phyloP scores from a whole-genome alignment of 2,329 filamentous ascomycete genomes.

The Colletotrichum salicis region DNA sequence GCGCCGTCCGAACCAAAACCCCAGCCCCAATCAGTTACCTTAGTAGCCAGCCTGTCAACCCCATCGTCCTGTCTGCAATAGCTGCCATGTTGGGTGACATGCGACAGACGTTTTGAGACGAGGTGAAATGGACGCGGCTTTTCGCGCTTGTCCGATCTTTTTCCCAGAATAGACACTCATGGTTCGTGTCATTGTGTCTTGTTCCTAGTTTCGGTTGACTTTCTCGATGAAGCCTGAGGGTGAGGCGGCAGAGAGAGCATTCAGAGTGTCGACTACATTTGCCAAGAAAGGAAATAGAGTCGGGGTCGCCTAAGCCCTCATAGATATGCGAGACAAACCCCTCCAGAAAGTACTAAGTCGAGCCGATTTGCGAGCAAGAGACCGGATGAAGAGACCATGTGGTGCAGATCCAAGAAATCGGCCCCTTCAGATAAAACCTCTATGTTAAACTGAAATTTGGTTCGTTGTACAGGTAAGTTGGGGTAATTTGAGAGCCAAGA shows the following conservation, averaged over 20 bases:
- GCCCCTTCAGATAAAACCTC: constrained; percentile 17
- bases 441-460: background rate
- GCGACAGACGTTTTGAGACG: background rate
- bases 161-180: background rate
- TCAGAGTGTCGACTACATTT: background rate
- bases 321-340: background rate
- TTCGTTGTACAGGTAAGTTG: background rate
- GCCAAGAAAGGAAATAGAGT: background rate
- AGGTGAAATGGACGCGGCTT: background rate
- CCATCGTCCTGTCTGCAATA: background rate
- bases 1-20: background rate
- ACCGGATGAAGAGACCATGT: background rate
- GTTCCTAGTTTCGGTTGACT: background rate
- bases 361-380: constrained; percentile 1
- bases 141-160: background rate
- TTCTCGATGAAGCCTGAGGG: background rate
- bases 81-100: background rate
- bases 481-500: constrained; percentile 14
- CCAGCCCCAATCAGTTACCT: background rate
- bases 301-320: background rate
- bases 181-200: background rate
- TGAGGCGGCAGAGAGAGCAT: background rate
- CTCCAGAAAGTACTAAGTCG: background rate
- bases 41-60: background rate
- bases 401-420: constrained; percentile 8